Conservation (phyloP, 108 stramenopile species). For the Epithemia pelagica region DNA sequence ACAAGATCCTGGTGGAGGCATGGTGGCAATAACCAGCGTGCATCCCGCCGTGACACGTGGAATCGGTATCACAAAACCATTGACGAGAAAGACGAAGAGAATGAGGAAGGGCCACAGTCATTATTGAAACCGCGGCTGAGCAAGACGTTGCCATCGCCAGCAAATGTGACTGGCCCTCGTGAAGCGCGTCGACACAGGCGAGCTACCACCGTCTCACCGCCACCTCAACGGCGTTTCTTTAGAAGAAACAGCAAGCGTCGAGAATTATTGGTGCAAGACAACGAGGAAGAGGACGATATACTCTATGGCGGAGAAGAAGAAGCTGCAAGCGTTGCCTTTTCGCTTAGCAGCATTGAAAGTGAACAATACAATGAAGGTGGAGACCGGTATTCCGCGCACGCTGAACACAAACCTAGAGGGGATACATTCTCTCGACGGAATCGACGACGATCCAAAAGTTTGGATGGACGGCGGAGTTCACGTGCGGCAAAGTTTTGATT, state of each 20-base stretch:
- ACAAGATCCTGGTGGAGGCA: too few relatives aligned
- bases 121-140: too few relatives aligned
- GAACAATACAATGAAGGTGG: neutral
- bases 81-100: too few relatives aligned
- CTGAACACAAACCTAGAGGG: neutral
- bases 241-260: too few relatives aligned
- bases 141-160: too few relatives aligned
- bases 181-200: neutral
- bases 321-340: neutral
- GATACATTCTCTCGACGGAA: neutral
- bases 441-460: neutral
- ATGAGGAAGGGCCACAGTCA: too few relatives aligned
- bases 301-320: neutral
- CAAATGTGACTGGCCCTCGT: too few relatives aligned
- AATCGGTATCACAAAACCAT: too few relatives aligned
- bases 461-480: neutral
- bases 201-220: neutral
- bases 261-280: neutral
- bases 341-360: neutral
- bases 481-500: too few relatives aligned
- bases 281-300: neutral
- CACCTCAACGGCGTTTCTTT: neutral
- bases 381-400: too few relatives aligned
- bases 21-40: too few relatives aligned
- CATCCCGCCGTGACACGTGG: too few relatives aligned